Base-by-base conservation (phyloP, 75 land plant species). In the Picea glauca region DNA sequence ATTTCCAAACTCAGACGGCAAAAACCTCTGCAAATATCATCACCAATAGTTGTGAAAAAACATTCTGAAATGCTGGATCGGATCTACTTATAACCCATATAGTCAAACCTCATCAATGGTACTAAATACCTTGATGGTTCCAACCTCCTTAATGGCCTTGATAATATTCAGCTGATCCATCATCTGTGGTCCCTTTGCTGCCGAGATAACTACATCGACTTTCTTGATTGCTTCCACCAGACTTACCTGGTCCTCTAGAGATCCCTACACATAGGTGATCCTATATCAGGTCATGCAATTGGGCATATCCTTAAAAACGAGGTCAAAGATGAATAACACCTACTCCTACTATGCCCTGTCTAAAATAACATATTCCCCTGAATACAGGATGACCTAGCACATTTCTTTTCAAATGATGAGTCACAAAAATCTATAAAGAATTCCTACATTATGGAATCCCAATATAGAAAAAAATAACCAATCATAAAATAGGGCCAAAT, bases 1-100 rank as follows among this genome's bases (percentile, higher is more conserved):
- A 61, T 46, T 79, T 4, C 89, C 87, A 68, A 82, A 88, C 78
- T 88, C 87, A 12, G 89, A 85, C 6, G 89, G 89, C 26, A 88
- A 9, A 56, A 88, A 85, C 18, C 89, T 60, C 89, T 88, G 83
- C 38, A 64, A 17, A 82, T 43, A 40, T 38, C 20, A 68, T 40
- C 73, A 68, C 21, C 20, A 33, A 67, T 7, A 38, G 46, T 33
- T 8, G 20, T 67, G 20, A 38, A 38, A 67, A 14, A 38, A 17
- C 18, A 67, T 17, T 15, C 3, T 12, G 43, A 18, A 67, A 38
- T 15, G 40, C 20, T 20, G 72, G 14, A 40, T 18, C 50, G 20
- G 4, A 35, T 40, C 35, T 13, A 67, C 6, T 33, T 67, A 4
- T 4, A 1, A 17, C 72, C 72, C 5, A 35, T 38, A 68, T 40